phyloP scores from a whole-genome alignment of 2,329 filamentous ascomycete species.

The Fusarium burgessii region DNA sequence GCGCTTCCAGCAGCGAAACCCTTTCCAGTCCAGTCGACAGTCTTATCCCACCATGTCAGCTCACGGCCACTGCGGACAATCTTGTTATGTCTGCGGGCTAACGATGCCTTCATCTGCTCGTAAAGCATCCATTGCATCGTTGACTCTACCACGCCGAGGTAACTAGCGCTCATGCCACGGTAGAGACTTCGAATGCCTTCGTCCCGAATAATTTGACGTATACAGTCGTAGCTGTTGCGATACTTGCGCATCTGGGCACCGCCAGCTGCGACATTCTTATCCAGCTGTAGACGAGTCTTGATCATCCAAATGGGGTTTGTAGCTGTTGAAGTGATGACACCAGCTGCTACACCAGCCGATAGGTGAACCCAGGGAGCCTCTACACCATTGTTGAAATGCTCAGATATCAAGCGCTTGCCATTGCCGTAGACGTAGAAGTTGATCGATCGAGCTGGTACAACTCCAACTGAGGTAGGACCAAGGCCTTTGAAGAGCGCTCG shows the following conservation, averaged over 20 bases:
- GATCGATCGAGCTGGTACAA: constrained; percentile 89
- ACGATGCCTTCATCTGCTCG: constrained; percentile 86
- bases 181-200: constrained; percentile 89
- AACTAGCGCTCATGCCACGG: constrained; percentile 90
- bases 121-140: constrained; percentile 95
- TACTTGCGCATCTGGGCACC: constrained; percentile 74
- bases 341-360: constrained; percentile 79
- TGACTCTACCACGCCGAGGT: constrained; percentile 89
- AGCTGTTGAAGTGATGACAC: constrained; percentile 86
- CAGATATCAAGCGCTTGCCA: constrained; percentile 83
- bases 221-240: constrained; percentile 88
- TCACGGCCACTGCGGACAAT: constrained; percentile 69
- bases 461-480: constrained; percentile 88
- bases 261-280: constrained; percentile 81
- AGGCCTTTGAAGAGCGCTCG: constrained; percentile 93
- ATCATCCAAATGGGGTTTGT: constrained; percentile 98
- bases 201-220: constrained; percentile 81
- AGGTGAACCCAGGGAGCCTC: constrained; percentile 83
- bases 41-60: constrained; percentile 78
- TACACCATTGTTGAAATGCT: constrained; percentile 77
- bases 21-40: constrained; percentile 83
- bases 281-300: constrained; percentile 91
- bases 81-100: constrained; percentile 72
- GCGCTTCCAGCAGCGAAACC: constrained; percentile 82
- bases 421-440: constrained; percentile 97